These are phyloP conservation scores for Pseudonitzschia delicatissima DNA, from an alignment of 108 stramenopile species.

Conservation along the genomic window DNA sequence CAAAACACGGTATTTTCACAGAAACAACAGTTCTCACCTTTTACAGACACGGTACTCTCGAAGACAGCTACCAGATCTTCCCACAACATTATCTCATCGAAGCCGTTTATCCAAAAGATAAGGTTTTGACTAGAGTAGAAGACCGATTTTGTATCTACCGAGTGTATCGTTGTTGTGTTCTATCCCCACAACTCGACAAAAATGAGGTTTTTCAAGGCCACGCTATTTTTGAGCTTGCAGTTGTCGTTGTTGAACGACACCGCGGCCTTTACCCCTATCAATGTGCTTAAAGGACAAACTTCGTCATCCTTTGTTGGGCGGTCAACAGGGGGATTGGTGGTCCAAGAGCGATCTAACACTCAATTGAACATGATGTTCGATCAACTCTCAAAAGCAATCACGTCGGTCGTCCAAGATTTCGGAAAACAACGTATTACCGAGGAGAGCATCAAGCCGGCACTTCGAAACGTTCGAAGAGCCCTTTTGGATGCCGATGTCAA, in stretches of 20 bases:
- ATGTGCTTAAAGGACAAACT: neutral
- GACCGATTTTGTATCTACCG: too few species aligned
- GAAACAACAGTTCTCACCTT: too few species aligned
- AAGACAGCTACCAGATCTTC: too few species aligned
- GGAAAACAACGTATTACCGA: conserved; percentile 83
- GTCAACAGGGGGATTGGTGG: neutral
- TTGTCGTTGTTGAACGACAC: neutral
- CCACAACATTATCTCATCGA: too few species aligned
- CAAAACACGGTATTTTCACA: too few species aligned
- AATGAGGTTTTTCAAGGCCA: neutral
- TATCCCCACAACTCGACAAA: too few species aligned
- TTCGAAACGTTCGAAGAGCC: conserved; percentile 84
- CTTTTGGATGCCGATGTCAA: conserved; percentile 91
- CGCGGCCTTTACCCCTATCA: conserved; percentile 1
- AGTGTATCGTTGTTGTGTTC: too few species aligned
- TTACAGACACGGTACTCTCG: too few species aligned
- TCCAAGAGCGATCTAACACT: neutral
- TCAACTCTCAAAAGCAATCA: conserved; percentile 72
- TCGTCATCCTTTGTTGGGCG: conserved; percentile 6
- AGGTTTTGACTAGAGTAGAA: too few species aligned
- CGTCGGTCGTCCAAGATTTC: conserved; percentile 65
- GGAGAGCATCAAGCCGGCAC: conserved; percentile 67
- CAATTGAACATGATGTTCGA: conserved; percentile 84
- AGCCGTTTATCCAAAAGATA: too few species aligned
- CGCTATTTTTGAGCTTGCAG: neutral